A percentile compares a stretch with the other conserved stretches of the same genome.
Evolutionary conservation across 2,329 filamentous ascomycete genomes (phyloP).

Genomic region (Colletotrichum falcatum): DNA sequence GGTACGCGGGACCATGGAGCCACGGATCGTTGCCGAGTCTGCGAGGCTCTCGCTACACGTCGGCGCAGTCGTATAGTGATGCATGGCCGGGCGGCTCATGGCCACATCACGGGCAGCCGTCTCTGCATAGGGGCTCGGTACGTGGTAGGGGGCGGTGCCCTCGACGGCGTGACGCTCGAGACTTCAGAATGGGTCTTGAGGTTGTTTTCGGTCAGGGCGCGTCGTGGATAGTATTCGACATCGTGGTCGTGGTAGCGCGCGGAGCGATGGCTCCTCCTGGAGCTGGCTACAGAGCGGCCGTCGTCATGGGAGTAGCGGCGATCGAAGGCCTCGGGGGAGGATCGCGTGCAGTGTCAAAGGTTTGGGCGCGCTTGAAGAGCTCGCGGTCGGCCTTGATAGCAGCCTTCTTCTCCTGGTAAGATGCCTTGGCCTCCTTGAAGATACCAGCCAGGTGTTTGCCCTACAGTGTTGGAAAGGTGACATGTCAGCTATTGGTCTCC

Average conservation of each 20-base stretch:
- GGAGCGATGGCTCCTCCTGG: conserved; percentile 56
- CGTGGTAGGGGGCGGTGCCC: conserved; percentile 51
- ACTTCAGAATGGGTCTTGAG: conserved; percentile 66
- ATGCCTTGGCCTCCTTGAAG: conserved; percentile 90
- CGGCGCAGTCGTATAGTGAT: conserved; percentile 43
- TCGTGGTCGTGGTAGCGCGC: conserved; percentile 46
- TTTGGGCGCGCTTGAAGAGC: conserved; percentile 71
- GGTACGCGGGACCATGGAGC: conserved; percentile 51
- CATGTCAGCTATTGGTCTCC: conserved; percentile 33
- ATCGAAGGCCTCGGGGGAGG: conserved; percentile 36
- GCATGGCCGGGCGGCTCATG: conserved; percentile 44
- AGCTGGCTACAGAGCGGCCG: conserved; percentile 54
- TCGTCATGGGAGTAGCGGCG: conserved; percentile 50
- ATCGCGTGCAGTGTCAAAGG: conserved; percentile 56
- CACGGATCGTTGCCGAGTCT: conserved; percentile 37
- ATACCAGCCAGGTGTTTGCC: conserved; percentile 91
- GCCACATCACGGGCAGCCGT: conserved; percentile 58
- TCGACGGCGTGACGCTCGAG: conserved; percentile 60
- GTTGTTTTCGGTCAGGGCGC: conserved; percentile 64
- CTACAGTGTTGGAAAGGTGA: conserved; percentile 57
- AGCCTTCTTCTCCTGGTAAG: conserved; percentile 89
- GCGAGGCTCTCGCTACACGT: conserved; percentile 44
- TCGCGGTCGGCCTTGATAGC: conserved; percentile 76
- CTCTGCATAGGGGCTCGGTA: conserved; percentile 58
- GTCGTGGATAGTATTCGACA: conserved; percentile 42